These are phyloP conservation scores for Erodium moschatum DNA, from an alignment of 441 rosid genomes.

Conservation along the genomic window DNA sequence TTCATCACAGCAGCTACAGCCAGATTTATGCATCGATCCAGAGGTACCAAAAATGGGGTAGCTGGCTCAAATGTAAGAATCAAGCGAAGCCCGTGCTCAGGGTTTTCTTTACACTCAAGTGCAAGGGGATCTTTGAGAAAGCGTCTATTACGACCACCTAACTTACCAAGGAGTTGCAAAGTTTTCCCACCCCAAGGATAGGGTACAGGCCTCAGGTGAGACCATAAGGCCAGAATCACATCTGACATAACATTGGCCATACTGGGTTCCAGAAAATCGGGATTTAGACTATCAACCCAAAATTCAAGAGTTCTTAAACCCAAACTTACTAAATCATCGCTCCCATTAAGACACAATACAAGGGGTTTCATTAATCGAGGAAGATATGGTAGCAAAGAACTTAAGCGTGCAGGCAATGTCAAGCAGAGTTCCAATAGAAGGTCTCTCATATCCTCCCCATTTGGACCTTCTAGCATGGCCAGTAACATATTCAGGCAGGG, in stretches of 20 bases:
- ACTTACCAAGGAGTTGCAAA: conserved; percentile 87
- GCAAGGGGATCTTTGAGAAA: conserved; percentile 95
- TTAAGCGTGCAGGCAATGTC: conserved; percentile 92
- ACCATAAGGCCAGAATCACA: conserved; percentile 94
- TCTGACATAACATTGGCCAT: conserved; percentile 97
- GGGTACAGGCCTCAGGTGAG: conserved; percentile 84
- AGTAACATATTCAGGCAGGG: conserved; percentile 88
- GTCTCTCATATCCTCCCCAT: conserved; percentile 85
- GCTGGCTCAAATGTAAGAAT: conserved; percentile 93
- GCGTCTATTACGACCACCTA: conserved; percentile 94
- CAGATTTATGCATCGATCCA: conserved; percentile 91
- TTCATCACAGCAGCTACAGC: conserved; percentile 80
- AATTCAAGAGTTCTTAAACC: conserved; percentile 94
- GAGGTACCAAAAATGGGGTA: conserved; percentile 90
- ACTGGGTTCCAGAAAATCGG: conserved; percentile 93
- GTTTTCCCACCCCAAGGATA: conserved; percentile 95
- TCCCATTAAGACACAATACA: conserved; percentile 80
- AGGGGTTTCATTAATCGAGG: conserved; percentile 95
- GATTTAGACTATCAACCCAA: conserved; percentile 98
- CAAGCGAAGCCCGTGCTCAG: conserved; percentile 96
- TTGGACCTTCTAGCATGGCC: conserved; percentile 96
- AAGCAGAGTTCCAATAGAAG: conserved; percentile 85
- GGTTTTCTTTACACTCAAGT: conserved; percentile 97
- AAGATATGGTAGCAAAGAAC: conserved; percentile 88
- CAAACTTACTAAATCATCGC: conserved; percentile 78